Base-by-base conservation (phyloP, 495 filamentous ascomycete genomes). In the Daldinia caldariorum region DNA sequence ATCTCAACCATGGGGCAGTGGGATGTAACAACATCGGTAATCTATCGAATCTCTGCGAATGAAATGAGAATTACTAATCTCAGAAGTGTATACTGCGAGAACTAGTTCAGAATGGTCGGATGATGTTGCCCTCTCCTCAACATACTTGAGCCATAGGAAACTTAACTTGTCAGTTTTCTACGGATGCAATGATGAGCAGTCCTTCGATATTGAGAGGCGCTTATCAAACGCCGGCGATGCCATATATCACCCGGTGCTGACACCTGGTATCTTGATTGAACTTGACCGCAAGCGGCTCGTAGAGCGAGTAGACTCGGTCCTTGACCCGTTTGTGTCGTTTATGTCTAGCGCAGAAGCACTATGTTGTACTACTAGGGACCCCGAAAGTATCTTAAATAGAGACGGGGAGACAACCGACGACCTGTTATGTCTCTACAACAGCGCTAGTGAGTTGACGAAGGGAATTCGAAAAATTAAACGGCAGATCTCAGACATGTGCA, bases 121-220 rank as follows among this genome's bases (percentile, higher is more conserved):
- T 14, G 61, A 66, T 32, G 58, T 70, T 38, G 67, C 61, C 9
- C 7, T 70, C 4, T 70, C 67, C 0, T 70, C 67, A 10, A 66
- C 58, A 18, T 66, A 70, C 29, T 14, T 70, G 14, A 9, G 16
- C n/a, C 50, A 58, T 8, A 66, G 29, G 35, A 66, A 8, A 2
- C 12, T 70, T 6, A 66, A n/a, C n/a, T 8, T 70, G 1, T 58
- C 57, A 4, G 51, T 70, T 16, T 70, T 70, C 58, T 70, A 66
- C 26, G 67, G 67, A 8, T 70, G 67, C 13, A 66, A 31, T 26
- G 41, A 58, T 13, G 13, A 37, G 1, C 67, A 70, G 20, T 57
- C 58, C 12, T 43, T 14, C 3, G 13, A 51, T 1, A 66, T 70
- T 6, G 51, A 58, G 16, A 37, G 7, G 4, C 22, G 29, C 7